Evolutionary conservation across 2,329 filamentous ascomycete species (phyloP), one percentile per base, ranked within the genome.

Genomic region (Ustilaginoidea virens): DNA sequence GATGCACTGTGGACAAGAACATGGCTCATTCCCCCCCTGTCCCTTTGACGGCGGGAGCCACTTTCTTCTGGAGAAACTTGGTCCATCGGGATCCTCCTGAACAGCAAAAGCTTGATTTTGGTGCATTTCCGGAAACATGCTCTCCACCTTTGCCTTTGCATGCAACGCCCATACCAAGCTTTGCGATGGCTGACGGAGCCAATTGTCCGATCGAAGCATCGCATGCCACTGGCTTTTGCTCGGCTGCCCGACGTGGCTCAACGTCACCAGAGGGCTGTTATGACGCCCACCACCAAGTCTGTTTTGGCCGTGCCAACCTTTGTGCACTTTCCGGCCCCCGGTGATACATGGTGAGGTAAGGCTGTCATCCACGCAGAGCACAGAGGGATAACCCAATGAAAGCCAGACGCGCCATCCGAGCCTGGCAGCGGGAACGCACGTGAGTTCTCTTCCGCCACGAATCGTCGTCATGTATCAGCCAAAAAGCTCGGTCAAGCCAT

Each of bases 211-310:
- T 18, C 16, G 25, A 14, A 14, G n/a, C 23, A 13, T 24, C 6
- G 11, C 22, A 13, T 15, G 13, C n/a, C 22, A 21, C 17, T 17
- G 20, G 25, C 22, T 18, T 24, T 22, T 13, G 22, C 23, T 25
- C 12, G 20, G 12, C 12, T 13, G 17, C 14, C 7, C 4, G 10
- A 17, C 17, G 10, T 13, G 16, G 19, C 27, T n/a, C 19, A 25
- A 35, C 33, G 33, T 35, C 33, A 35, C 25, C 17, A 16, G 16
- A 32, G 12, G 28, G 10, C 15, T 9, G 27, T 24, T 30, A 35
- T 35, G 33, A 35, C 33, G 33, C 30, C 7, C 13, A 17, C 9
- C 28, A 29, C 21, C 32, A 31, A 11, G n/a, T 12, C 16, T 23
- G 14, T 16, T n/a, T n/a, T n/a, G n/a, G n/a, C n/a, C n/a, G n/a